phyloP scores from a whole-genome alignment of 176 grass and related monocot genomes.

The Oryza brachyantha region DNA sequence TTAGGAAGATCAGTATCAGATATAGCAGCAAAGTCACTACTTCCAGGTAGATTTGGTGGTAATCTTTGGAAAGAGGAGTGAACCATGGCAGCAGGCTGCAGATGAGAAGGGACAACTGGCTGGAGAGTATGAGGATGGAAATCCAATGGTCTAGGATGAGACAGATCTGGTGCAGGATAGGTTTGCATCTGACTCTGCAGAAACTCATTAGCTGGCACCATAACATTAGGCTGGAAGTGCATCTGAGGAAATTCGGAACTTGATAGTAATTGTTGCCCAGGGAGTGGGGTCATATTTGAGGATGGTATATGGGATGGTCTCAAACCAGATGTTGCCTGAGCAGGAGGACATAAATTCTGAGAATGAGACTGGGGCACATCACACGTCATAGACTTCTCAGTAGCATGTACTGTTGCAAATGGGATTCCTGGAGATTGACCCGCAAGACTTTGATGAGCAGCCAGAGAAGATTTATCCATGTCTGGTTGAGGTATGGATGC shows the following conservation, averaged over 20 bases:
- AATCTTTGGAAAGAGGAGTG: constrained; percentile 44
- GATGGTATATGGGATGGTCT: constrained; percentile 3
- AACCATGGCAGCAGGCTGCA: constrained; percentile 42
- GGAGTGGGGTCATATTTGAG: constrained; percentile 20
- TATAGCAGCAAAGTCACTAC: constrained; percentile 40
- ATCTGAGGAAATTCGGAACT: constrained; percentile 33
- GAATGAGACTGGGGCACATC: constrained; percentile 24
- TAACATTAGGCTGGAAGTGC: constrained; percentile 47
- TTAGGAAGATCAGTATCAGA: constrained; percentile 51
- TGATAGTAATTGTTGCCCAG: constrained; percentile 30
- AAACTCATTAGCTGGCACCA: constrained; percentile 43
- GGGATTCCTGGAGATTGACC: constrained; percentile 6
- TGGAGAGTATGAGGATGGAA: constrained; percentile 38
- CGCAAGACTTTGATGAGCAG: constrained; percentile 9
- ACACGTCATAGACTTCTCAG: not conserved
- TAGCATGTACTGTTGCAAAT: constrained; percentile 14
- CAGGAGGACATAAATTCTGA: constrained; percentile 40
- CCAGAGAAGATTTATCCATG: not conserved
- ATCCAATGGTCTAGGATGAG: constrained; percentile 38
- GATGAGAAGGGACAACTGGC: constrained; percentile 35
- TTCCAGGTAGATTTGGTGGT: constrained; percentile 47
- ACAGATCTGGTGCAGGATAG: constrained; percentile 32
- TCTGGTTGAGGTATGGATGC: not conserved
- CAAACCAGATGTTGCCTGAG: constrained; percentile 6
- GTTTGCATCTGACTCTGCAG: constrained; percentile 43